Evolutionary conservation across 805 yeast genomes (phyloP).

Genomic region (Saccharomycopsis fermentans): DNA sequence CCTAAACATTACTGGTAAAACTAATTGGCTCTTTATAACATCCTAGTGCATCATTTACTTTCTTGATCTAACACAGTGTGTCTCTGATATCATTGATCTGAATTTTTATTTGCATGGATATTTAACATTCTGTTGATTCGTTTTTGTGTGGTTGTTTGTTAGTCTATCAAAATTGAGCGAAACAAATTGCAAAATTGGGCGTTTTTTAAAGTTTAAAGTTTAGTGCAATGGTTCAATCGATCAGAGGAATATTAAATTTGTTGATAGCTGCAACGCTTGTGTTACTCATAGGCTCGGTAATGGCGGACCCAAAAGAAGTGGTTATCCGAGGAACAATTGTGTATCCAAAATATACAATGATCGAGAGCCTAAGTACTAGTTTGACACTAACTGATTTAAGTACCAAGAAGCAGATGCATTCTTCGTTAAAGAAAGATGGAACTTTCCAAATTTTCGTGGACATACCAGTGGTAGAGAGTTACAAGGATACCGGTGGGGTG

Average conservation of each 20-base stretch:
- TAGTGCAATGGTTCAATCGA: not conserved
- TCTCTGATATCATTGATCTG: too few relatives aligned
- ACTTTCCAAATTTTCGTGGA: not conserved
- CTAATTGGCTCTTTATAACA: too few relatives aligned
- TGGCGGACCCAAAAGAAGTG: not conserved
- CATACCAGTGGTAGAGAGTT: not conserved
- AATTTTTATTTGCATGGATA: too few relatives aligned
- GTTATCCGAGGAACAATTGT: constrained; percentile 7
- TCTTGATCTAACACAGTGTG: too few relatives aligned
- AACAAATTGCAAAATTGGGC: not conserved
- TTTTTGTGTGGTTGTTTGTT: too few relatives aligned
- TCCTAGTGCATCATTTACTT: too few relatives aligned
- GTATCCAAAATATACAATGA: constrained; percentile 1
- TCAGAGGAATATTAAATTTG: not conserved
- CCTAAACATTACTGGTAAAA: too few relatives aligned
- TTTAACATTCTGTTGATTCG: too few relatives aligned
- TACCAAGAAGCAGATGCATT: not conserved
- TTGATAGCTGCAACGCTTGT: not conserved
- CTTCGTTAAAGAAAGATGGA: not conserved
- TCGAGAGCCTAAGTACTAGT: constrained; percentile 8
- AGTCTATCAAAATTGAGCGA: too few relatives aligned
- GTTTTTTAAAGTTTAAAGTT: not conserved
- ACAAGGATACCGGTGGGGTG: constrained; percentile 7
- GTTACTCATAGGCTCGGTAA: not conserved
- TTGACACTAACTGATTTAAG: constrained; percentile 6